Base-by-base conservation (phyloP, 257 asterid species). In the Capsicum baccatum region DNA sequence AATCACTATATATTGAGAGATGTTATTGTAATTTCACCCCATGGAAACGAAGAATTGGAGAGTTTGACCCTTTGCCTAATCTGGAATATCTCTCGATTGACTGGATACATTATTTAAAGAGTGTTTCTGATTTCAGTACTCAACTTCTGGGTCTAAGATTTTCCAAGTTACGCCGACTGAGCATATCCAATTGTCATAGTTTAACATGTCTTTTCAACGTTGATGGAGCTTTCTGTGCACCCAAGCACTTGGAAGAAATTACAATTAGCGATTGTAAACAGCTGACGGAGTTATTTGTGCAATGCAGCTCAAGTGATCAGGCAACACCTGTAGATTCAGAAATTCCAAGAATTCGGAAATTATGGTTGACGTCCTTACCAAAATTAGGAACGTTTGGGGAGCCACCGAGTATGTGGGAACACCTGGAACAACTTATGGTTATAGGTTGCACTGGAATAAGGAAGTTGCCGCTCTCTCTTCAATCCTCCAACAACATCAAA, bases 71-170 rank as follows among this genome's bases (percentile, higher is more conserved):
- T 15, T 79, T 82, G 16, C 48, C 84, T 1, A 85, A 73, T 57
- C 62, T 85, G 64, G 83, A 85, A 83, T 13, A 52, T 17, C 76
- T 85, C 16, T 44, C 1, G 19, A 37, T 37, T 37, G 42, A 39
- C 42, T 39, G 3, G 3, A 39, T 85, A 79, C 3, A 15, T 48
- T 6, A 12, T 39, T 64, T 74, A 35, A 33, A 26, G 16, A 39
- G 81, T 70, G 39, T 85, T 64, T 52, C 88, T 8, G 56, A 12
- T 64, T 64, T 85, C 7, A 63, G 42, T 39, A 37, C 42, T n/a
- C 56, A 55, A 37, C 37, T 6, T 52, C 83, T 85, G 44, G 71
- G 85, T 17, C 83, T 82, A 16, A 8, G 57, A 6, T 82, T 85
- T 54, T 48, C 83, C 33, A 83, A 56, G 14, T 71, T 78, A 19